These are phyloP conservation scores for Monascus ruber DNA, from an alignment of 2,329 filamentous ascomycete species.

Conservation along the genomic window DNA sequence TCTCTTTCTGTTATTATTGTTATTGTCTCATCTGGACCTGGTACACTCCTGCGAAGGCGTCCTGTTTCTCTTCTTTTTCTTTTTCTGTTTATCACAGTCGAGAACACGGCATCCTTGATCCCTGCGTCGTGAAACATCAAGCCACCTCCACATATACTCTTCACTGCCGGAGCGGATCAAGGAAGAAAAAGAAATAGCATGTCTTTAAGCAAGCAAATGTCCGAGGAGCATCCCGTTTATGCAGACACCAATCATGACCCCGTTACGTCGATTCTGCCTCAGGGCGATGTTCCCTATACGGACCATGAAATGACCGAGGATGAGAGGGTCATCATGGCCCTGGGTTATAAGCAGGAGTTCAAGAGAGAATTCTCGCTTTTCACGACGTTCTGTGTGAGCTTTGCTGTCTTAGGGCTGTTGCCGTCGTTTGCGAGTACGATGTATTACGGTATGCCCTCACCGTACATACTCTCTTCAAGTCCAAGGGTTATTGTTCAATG, in stretches of 20 bases:
- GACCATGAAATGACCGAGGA: constrained; percentile 28
- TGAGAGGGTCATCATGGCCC: constrained; percentile 30
- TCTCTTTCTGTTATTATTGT: too few species aligned
- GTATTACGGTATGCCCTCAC: constrained; percentile 49
- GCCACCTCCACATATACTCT: too few species aligned
- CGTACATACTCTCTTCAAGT: not conserved
- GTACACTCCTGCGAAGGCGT: too few species aligned
- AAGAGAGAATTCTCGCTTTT: constrained; percentile 62
- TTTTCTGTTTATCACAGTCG: too few species aligned
- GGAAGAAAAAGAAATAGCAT: not conserved
- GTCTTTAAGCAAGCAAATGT: constrained; percentile 1
- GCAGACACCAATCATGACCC: constrained; percentile 17
- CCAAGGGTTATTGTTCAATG: not conserved
- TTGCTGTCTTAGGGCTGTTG: constrained; percentile 59
- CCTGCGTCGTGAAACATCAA: too few species aligned
- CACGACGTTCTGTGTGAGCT: constrained; percentile 64
- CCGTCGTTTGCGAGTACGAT: constrained; percentile 62
- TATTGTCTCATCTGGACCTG: too few species aligned
- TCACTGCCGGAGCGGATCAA: too few species aligned
- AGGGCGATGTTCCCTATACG: constrained; percentile 26
- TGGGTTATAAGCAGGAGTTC: constrained; percentile 50
- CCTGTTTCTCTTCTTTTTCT: too few species aligned
- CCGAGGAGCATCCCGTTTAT: constrained; percentile 8
- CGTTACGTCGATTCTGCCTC: constrained; percentile 25
- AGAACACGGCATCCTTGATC: too few species aligned